Evolutionary conservation across 2,329 filamentous ascomycete genomes (phyloP), one percentile per base, ranked within the genome.

Genomic region (Chaetomium globosum): DNA sequence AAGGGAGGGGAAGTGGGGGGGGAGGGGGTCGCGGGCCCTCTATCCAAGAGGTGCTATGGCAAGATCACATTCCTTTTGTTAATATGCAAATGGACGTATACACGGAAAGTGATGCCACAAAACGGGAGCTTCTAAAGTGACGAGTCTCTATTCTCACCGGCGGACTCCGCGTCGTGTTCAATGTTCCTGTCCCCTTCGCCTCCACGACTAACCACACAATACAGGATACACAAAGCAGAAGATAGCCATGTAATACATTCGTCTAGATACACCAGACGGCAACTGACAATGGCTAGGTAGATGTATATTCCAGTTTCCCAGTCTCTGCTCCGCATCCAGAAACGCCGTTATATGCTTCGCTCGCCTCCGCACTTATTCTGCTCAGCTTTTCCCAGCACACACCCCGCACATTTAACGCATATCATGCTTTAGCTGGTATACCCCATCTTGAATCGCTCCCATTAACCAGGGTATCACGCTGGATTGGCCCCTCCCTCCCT

Each of bases 271-370:
- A 31, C 12, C 19, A 7, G 5, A 54, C 19, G 30, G 30, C 4
- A 54, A 36, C 19, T 5, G 12, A 39, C 7, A 39, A 51, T 43
- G 21, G 30, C 59, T 56, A 46, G 9, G 28, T 56, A 46, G 16
- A 49, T 64, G 49, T 30, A 10, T 23, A 53, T 55, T 54, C 56
- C 51, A 64, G 49, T 55, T 23, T 31, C 49, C 48, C 54, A 33
- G 9, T 36, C 9, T 26, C 31, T 30, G 30, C 21, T 33, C 9
- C 53, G 33, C 49, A 43, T 61, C 62, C 52, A 53, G 48, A 60
- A 66, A 66, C 61, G 33, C 62, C 61, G 23, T 39, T 19, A 54
- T 54, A 63, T 64, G 57, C 57, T 52, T 33, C 43, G 36, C 4
- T 39, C 19, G 36, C 36, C 36, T 39, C 5, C 36, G 5, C n/a